Percentiles rank a stretch among this genome's conserved stretches.
Evolutionary conservation across 441 rosid genomes (phyloP).

Genomic region (Aleurites moluccanus): DNA sequence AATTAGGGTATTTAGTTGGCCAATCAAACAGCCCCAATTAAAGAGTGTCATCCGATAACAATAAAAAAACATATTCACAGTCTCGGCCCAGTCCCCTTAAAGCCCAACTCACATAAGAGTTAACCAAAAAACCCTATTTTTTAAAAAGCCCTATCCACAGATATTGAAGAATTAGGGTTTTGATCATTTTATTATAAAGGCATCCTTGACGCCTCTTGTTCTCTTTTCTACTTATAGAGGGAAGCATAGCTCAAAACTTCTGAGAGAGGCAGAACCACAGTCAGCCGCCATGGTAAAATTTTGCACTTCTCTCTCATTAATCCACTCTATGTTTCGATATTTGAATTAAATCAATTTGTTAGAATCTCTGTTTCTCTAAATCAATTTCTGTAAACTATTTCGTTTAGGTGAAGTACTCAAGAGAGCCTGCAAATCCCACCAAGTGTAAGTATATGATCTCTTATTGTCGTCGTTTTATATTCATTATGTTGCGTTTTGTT

Average conservation of each 20-base stretch:
- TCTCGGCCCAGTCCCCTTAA: background rate
- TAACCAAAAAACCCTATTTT: too few relatives aligned
- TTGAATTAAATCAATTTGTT: background rate
- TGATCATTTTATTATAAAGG: conserved; percentile 14
- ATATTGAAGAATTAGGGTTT: conserved; percentile 27
- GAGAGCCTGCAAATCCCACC: conserved; percentile 67
- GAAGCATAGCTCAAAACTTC: conserved; percentile 7
- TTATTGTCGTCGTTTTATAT: background rate
- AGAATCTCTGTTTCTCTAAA: background rate
- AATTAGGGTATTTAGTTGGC: too few relatives aligned
- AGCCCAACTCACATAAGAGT: background rate
- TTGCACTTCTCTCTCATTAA: background rate
- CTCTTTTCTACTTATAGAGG: background rate
- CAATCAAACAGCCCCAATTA: too few relatives aligned
- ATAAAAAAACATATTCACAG: too few relatives aligned
- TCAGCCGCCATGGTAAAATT: conserved; percentile 43
- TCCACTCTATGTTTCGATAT: background rate
- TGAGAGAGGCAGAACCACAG: conserved; percentile 8
- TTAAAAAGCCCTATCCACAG: background rate
- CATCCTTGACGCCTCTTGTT: background rate
- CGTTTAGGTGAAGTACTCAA: conserved; percentile 73
- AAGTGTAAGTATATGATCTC: conserved; percentile 45
- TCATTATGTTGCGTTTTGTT: background rate
- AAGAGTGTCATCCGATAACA: too few relatives aligned
- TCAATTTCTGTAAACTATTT: too few relatives aligned